These are phyloP conservation scores for Diaporthe sp. DNA, from an alignment of 2,329 filamentous ascomycete genomes.

Conservation along the genomic window DNA sequence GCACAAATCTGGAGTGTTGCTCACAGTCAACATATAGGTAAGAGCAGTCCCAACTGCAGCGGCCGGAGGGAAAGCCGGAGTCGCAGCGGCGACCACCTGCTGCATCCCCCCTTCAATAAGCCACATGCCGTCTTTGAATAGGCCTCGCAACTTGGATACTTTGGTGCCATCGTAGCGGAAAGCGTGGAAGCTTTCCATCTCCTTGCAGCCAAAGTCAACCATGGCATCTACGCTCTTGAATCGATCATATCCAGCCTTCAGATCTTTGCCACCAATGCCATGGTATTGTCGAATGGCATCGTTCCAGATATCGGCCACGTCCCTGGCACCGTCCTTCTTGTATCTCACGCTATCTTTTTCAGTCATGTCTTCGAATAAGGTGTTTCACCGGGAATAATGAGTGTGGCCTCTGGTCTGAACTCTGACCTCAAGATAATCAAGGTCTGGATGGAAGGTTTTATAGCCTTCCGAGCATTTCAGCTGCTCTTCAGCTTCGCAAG, in stretches of 20 bases:
- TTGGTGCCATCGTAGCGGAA: constrained; percentile 16
- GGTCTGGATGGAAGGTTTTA: neutral
- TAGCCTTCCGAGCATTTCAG: neutral
- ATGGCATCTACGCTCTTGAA: constrained; percentile 1
- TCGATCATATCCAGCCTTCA: neutral
- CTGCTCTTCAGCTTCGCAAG: neutral
- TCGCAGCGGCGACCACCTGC: constrained; percentile 3
- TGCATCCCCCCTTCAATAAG: neutral
- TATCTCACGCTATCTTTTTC: neutral
- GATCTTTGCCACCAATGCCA: constrained; percentile 7
- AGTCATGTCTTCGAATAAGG: neutral
- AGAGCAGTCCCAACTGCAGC: constrained; percentile 10
- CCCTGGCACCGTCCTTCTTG: neutral
- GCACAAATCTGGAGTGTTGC: neutral
- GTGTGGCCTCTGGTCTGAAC: neutral
- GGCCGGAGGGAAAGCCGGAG: constrained; percentile 2
- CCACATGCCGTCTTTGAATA: constrained; percentile 3
- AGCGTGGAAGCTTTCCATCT: constrained; percentile 7
- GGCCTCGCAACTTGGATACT: neutral
- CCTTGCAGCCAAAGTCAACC: constrained; percentile 14
- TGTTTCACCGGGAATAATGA: neutral
- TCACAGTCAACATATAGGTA: neutral
- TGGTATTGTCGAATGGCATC: constrained; percentile 8
- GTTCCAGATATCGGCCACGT: constrained; percentile 13
- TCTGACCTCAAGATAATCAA: too few relatives aligned